phyloP scores from a whole-genome alignment of 148 eudicot species.

The Agrostemma githago region DNA sequence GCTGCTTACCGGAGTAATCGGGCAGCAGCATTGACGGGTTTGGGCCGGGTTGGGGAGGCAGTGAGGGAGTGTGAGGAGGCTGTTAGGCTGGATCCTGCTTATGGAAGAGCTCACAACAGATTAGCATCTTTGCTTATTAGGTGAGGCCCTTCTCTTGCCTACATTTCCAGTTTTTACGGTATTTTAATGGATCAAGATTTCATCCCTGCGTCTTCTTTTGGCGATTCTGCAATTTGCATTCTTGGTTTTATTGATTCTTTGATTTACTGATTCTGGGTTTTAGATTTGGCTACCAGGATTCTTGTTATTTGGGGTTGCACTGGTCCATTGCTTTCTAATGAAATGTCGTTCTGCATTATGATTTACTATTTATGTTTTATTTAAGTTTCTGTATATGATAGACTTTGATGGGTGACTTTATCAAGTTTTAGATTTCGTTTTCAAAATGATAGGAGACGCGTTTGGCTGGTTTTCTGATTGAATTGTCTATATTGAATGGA shows the following conservation, averaged over 20 bases:
- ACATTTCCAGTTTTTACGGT: background rate
- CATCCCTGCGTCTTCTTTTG: background rate
- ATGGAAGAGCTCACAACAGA: conserved; percentile 67
- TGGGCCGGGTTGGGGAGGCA: conserved; percentile 53
- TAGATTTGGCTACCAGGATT: background rate
- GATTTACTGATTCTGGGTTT: background rate
- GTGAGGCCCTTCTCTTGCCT: conserved; percentile 36
- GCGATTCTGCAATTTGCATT: background rate
- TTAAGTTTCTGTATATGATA: background rate
- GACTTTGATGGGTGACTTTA: background rate
- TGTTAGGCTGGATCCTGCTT: conserved; percentile 53
- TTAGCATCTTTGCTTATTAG: conserved; percentile 73
- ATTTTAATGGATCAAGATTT: background rate
- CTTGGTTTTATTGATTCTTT: background rate
- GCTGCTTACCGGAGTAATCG: conserved; percentile 68
- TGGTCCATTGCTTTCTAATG: background rate
- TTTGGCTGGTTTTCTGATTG: conserved; percentile 12
- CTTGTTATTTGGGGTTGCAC: background rate
- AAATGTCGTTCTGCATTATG: background rate
- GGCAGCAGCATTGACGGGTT: conserved; percentile 64
- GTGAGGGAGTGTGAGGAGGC: conserved; percentile 84
- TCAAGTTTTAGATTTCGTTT: conserved; percentile 17
- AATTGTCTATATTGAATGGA: conserved; percentile 4
- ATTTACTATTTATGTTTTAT: background rate
- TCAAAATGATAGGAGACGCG: conserved; percentile 7